These are phyloP conservation scores for Plasmodium falciparum DNA, from an alignment of 169 alveolate species.

Conservation along the genomic window DNA sequence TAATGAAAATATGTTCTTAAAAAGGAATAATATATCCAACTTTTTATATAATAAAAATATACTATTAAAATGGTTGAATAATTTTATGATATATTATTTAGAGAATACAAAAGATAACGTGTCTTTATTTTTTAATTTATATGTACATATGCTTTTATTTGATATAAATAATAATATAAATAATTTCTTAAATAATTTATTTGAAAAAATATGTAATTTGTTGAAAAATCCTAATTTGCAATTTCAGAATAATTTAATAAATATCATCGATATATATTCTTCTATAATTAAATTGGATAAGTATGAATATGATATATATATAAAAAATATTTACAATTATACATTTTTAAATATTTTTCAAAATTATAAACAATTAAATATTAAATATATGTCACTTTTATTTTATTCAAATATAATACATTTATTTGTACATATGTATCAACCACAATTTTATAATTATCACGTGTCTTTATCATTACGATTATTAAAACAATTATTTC, in stretches of 20 bases:
- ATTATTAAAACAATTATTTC: conserved; percentile 13
- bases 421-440: conserved; percentile 45
- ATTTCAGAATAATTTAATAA: conserved; percentile 17
- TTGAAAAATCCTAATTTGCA: conserved; percentile 12
- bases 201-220: conserved; percentile 15
- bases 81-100: neutral
- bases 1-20: conserved; percentile 51
- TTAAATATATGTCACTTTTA: conserved; percentile 70
- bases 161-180: conserved; percentile 46
- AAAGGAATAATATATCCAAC: conserved; percentile 10
- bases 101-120: neutral
- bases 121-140: conserved; percentile 14
- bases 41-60: conserved; percentile 47
- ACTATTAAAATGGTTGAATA: conserved; percentile 24
- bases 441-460: neutral
- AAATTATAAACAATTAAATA: conserved; percentile 39
- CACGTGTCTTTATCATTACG: conserved; percentile 44
- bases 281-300: conserved; percentile 51
- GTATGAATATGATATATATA: conserved; percentile 29
- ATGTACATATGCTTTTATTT: conserved; percentile 76
- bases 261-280: conserved; percentile 53
- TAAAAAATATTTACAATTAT: conserved; percentile 23
- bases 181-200: conserved; percentile 19
- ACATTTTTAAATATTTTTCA: conserved; percentile 22
- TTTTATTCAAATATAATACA: conserved; percentile 75